A percentile compares a stretch with the other conserved stretches of the same genome.
phyloP scores from a whole-genome alignment of 164 flowering plant species.

The Amborella trichopoda region DNA sequence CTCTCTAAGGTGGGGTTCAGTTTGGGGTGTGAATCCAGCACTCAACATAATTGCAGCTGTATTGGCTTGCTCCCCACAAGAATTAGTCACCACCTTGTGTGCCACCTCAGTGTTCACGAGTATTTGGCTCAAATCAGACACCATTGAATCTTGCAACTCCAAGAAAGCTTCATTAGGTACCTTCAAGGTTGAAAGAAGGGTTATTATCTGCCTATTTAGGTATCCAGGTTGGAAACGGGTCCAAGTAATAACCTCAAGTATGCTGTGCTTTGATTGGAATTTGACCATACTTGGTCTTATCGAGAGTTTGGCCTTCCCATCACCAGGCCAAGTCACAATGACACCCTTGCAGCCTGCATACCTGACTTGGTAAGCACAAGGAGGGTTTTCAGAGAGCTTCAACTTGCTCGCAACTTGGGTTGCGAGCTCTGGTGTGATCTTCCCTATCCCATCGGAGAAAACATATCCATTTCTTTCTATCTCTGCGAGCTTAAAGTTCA shows the following conservation, averaged over 20 bases:
- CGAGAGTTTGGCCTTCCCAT: slow-evolving; percentile 39
- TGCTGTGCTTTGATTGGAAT: slow-evolving; percentile 53
- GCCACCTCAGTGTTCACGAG: slow-evolving; percentile 60
- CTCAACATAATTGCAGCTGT: slow-evolving; percentile 84
- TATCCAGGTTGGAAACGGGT: slow-evolving; percentile 92
- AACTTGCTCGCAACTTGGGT: slow-evolving; percentile 61
- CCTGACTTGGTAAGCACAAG: slow-evolving; percentile 87
- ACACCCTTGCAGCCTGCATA: slow-evolving; percentile 96
- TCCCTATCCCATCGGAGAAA: slow-evolving; percentile 97
- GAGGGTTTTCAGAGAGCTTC: slow-evolving; percentile 39
- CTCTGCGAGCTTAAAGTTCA: slow-evolving; percentile 38
- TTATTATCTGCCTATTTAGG: slow-evolving; percentile 75
- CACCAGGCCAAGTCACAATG: slow-evolving; percentile 75
- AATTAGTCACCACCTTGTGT: slow-evolving; percentile 60
- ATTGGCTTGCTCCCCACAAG: slow-evolving; percentile 76
- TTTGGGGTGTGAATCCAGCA: slow-evolving; percentile 74
- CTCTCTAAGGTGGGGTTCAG: slow-evolving; percentile 74
- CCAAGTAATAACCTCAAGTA: slow-evolving; percentile 84
- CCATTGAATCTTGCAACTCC: slow-evolving; percentile 71
- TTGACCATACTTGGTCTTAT: slow-evolving; percentile 84
- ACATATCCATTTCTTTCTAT: slow-evolving; percentile 52
- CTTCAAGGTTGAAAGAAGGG: slow-evolving; percentile 60
- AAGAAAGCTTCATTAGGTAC: slow-evolving; percentile 63
- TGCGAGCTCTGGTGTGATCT: slow-evolving; percentile 67
- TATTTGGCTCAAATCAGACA: slow-evolving; percentile 46